Evolutionary conservation across 106 monocot genomes (phyloP).

Genomic region (Platanthera zijinensis): DNA sequence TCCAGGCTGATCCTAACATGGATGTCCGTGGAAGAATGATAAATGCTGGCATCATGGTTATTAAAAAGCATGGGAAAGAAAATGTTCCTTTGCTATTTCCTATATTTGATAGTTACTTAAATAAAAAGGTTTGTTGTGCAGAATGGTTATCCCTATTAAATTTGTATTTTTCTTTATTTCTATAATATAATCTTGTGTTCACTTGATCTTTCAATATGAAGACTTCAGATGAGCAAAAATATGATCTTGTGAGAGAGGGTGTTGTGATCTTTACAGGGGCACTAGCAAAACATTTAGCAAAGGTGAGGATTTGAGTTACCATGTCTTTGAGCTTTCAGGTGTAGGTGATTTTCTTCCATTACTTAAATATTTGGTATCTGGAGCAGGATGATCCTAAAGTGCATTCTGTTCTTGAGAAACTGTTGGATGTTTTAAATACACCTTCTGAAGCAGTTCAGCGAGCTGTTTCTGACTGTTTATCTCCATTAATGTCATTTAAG

Average conservation of each 20-base stretch:
- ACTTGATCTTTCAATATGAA: slow-evolving; percentile 15
- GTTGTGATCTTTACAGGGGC: slow-evolving; percentile 98
- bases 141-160: neutral
- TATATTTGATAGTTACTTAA: slow-evolving; percentile 93
- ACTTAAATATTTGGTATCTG: slow-evolving; percentile 1
- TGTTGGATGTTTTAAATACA: slow-evolving; percentile 91
- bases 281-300: slow-evolving; percentile 81
- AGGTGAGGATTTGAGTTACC: slow-evolving; percentile 30
- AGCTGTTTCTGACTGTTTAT: slow-evolving; percentile 94
- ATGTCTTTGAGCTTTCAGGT: slow-evolving; percentile 1
- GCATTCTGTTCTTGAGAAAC: slow-evolving; percentile 82
- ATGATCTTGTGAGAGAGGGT: slow-evolving; percentile 93
- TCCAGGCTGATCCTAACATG: slow-evolving; percentile 86
- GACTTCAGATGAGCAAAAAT: slow-evolving; percentile 87
- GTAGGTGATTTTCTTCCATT: neutral
- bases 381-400: slow-evolving; percentile 96
- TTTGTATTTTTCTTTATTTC: neutral
- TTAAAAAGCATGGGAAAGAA: slow-evolving; percentile 90
- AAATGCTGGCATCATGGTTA: slow-evolving; percentile 89
- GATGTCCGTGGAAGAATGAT: slow-evolving; percentile 95
- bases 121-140: slow-evolving; percentile 67
- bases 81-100: slow-evolving; percentile 91
- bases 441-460: slow-evolving; percentile 98
- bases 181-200: neutral
- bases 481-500: slow-evolving; percentile 84